Conservation (phyloP, 2,329 filamentous ascomycete species). For the Aureobasidium vineae region DNA sequence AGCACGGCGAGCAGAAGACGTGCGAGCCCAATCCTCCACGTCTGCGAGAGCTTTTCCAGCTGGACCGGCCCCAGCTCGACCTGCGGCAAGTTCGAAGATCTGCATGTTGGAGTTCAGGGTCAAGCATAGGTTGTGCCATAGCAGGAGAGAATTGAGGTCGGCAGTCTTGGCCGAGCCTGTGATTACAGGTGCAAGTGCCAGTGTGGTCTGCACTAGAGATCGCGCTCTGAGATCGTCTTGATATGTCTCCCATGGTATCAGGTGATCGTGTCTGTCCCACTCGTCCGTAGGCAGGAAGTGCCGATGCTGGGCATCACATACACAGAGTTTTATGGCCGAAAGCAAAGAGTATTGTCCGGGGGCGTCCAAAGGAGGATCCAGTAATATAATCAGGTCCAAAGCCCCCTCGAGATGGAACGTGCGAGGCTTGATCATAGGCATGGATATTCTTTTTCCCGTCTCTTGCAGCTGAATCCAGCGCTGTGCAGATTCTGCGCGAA, state of each 20-base stretch:
- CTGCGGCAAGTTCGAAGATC: slow-evolving; percentile 54
- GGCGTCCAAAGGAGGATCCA: slow-evolving; percentile 27
- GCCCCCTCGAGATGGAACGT: slow-evolving; percentile 28
- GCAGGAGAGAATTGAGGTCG: slow-evolving; percentile 51
- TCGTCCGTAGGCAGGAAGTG: slow-evolving; percentile 29
- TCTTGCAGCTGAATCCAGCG: slow-evolving; percentile 28
- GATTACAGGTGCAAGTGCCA: slow-evolving; percentile 43
- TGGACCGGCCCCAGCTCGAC: slow-evolving; percentile 49
- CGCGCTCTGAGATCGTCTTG: slow-evolving; percentile 50
- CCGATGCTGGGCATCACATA: slow-evolving; percentile 29
- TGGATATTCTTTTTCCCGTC: slow-evolving; percentile 25
- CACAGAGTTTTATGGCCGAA: slow-evolving; percentile 28
- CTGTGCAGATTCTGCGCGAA: slow-evolving; percentile 26
- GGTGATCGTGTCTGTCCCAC: slow-evolving; percentile 28
- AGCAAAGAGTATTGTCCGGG: slow-evolving; percentile 28
- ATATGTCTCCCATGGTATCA: slow-evolving; percentile 43
- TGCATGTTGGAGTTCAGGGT: slow-evolving; percentile 53
- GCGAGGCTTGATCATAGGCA: slow-evolving; percentile 28
- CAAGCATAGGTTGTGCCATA: slow-evolving; percentile 57
- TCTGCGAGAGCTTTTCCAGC: slow-evolving; percentile 52
- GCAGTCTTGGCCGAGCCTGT: slow-evolving; percentile 45
- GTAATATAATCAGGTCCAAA: slow-evolving; percentile 27
- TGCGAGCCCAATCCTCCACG: slow-evolving; percentile 53
- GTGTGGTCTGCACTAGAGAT: slow-evolving; percentile 40
- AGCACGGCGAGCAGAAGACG: slow-evolving; percentile 50